Evolutionary conservation across 140 eudicot genomes (phyloP), one percentile per base, ranked within the genome.

Genomic region (Erigeron philadelphicus): DNA sequence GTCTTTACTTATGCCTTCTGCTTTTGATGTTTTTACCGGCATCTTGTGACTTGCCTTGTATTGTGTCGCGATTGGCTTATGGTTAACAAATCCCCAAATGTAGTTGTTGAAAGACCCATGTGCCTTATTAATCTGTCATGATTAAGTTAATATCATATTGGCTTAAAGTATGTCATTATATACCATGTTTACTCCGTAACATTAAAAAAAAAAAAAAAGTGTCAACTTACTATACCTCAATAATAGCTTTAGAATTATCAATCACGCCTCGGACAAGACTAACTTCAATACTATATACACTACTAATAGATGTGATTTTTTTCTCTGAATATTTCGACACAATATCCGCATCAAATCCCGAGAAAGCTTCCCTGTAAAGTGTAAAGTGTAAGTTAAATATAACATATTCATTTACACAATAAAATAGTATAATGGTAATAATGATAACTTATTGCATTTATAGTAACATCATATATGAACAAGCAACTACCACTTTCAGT

Each of bases 1-100:
- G 84, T 88, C 97, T 74, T 90, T 90, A 83, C 97, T 90, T 68
- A 88, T 88, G 75, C 81, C 50, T 70, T 90, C 97, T 1, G 97
- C 89, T 76, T 90, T 90, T 0, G 96, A 90, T 19, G 97, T 90
- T 78, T 90, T 90, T 43, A 82, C 97, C 0, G 97, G 97, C 63
- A 90, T 88, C 79, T 88, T 90, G 68, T 85, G 81, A 82, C 86
- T 76, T 73, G 80, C 68, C 50, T 84, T 90, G 80, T 88, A 88
- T 19, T 78, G 90, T 35, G 97, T 82, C 2, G 57, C 38, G 38
- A 88, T 90, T 41, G 96, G 81, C 76, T 85, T 85, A 72, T 80
- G 70, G 55, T 88, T 90, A 75, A 90, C 96, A 56, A 85, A 90
- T 78, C 90, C 90, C 97, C 97, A 90, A 17, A 90, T 53, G 70